Evolutionary conservation across 768 basidiomycete genomes (phyloP).

Genomic region (Candolleomyces aberdarensis): DNA sequence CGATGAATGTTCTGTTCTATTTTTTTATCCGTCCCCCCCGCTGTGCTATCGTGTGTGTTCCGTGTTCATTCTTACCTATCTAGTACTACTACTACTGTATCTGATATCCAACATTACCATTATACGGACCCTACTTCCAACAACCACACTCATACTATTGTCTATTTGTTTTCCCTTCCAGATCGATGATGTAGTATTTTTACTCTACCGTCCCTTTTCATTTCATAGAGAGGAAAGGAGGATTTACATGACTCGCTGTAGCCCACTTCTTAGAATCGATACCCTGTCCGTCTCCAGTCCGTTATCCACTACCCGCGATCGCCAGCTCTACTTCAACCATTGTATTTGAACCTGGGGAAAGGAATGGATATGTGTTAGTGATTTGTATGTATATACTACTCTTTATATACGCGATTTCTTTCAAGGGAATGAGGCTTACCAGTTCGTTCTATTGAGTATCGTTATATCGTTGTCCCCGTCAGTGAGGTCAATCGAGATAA

Average conservation of each 20-base stretch:
- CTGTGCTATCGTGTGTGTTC: not conserved
- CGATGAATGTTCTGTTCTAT: conserved; percentile 35
- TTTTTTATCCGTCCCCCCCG: not conserved
- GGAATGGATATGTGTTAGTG: not conserved
- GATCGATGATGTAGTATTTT: too few relatives aligned
- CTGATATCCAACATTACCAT: not conserved
- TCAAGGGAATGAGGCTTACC: not conserved
- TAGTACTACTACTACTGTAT: not conserved
- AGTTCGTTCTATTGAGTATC: not conserved
- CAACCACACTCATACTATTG: too few relatives aligned
- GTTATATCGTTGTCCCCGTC: too few relatives aligned
- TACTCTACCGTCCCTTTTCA: too few relatives aligned
- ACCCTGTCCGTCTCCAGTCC: not conserved
- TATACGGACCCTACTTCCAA: too few relatives aligned
- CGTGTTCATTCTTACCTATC: too few relatives aligned
- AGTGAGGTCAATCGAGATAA: not conserved
- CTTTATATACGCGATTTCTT: too few relatives aligned
- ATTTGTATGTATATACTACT: too few relatives aligned
- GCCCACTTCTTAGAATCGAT: not conserved
- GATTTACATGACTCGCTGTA: not conserved
- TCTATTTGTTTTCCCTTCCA: too few relatives aligned
- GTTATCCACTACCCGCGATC: not conserved
- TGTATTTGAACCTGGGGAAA: conserved; percentile 54
- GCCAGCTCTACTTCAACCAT: conserved; percentile 32
- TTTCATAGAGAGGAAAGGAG: too few relatives aligned